Evolutionary conservation across 2,329 filamentous ascomycete species (phyloP).

Genomic region (Colletotrichum lini): DNA sequence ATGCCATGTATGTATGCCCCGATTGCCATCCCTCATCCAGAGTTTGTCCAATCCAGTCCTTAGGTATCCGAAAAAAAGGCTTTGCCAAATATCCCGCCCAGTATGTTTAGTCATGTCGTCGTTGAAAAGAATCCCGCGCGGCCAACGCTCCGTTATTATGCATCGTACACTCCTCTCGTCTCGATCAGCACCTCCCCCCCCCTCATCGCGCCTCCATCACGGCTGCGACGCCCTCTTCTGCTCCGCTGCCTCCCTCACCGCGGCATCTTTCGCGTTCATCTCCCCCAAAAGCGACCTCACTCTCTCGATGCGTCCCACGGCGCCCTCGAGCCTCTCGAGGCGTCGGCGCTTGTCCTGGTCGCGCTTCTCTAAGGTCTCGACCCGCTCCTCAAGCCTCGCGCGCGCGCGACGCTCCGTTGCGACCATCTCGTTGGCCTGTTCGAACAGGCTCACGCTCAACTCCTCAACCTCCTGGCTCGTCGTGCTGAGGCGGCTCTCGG

Average conservation of each 20-base stretch:
- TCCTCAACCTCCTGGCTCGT: conserved; percentile 84
- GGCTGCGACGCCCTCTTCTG: conserved; percentile 20
- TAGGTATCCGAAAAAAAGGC: conserved; percentile 23
- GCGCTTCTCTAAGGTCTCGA: conserved; percentile 77
- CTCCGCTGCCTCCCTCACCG: conserved; percentile 12
- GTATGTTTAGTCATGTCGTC: conserved; percentile 36
- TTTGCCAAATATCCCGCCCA: conserved; percentile 12
- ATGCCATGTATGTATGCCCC: neutral
- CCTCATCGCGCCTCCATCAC: too few species aligned
- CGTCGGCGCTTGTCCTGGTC: conserved; percentile 79
- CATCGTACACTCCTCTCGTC: conserved; percentile 14
- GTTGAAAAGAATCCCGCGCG: conserved; percentile 8
- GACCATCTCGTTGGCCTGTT: conserved; percentile 91
- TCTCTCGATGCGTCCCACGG: conserved; percentile 79
- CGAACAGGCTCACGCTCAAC: conserved; percentile 80
- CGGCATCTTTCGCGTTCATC: conserved; percentile 23
- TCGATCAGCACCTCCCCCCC: neutral
- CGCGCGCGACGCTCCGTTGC: conserved; percentile 80
- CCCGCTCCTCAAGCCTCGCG: conserved; percentile 78
- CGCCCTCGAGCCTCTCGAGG: conserved; percentile 79
- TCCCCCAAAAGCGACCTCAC: conserved; percentile 73
- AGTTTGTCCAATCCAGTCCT: neutral
- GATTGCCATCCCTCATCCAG: neutral
- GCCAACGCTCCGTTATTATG: conserved; percentile 10
- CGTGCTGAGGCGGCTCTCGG: conserved; percentile 76